phyloP scores from a whole-genome alignment of 495 filamentous ascomycete genomes.

The Trichoderma parareesei region DNA sequence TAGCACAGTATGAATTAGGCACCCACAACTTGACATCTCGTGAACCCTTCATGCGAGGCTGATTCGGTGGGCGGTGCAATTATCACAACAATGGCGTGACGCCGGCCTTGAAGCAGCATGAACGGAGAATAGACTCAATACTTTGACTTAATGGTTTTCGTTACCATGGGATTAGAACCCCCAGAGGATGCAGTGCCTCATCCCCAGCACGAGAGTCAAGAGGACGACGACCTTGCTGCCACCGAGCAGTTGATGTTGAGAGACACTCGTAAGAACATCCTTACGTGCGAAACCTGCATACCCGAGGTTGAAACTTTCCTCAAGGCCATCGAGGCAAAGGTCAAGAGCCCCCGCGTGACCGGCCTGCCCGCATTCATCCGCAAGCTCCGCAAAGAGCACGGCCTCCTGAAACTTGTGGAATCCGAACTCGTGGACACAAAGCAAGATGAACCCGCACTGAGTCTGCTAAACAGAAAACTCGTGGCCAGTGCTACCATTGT shows the following conservation, averaged over 20 bases:
- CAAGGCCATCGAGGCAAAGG: conserved; percentile 1
- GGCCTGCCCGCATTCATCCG: background rate
- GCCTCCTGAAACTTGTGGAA: background rate
- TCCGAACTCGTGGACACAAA: background rate
- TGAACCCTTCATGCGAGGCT: background rate
- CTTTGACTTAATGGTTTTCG: background rate
- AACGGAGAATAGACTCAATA: background rate
- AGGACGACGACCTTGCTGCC: background rate
- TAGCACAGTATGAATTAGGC: conserved; percentile 4
- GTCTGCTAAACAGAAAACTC: background rate
- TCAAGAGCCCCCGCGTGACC: background rate
- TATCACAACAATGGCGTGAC: background rate
- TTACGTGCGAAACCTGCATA: background rate
- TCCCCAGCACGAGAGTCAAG: background rate
- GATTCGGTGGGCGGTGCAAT: background rate
- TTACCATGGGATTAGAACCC: background rate
- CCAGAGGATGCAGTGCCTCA: background rate
- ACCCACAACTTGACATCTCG: background rate
- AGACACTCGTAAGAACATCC: background rate
- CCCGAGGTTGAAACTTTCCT: background rate
- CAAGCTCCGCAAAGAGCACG: background rate
- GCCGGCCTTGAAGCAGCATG: background rate
- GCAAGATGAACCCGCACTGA: background rate
- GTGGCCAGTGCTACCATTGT: background rate
- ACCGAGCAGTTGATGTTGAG: background rate